Evolutionary conservation across 371 early-diverging fungal genomes (phyloP).

Genomic region (Circinella umbellata): DNA sequence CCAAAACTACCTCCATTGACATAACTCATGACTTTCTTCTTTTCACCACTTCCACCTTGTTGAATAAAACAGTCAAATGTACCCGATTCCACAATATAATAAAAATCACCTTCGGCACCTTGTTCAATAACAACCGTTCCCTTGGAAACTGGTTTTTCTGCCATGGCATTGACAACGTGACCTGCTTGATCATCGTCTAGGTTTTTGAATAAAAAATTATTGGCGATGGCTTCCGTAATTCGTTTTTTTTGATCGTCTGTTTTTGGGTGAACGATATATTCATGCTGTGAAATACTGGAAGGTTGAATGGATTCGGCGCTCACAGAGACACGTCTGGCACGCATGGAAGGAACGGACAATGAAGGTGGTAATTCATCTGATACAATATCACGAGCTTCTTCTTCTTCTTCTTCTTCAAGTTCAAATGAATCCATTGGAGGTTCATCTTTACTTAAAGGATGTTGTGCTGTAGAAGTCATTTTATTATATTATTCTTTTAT

Average conservation of each 20-base stretch:
- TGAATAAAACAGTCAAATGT: constrained; percentile 90
- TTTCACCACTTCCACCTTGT: constrained; percentile 33
- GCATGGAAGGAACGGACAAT: constrained; percentile 67
- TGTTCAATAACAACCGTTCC: constrained; percentile 90
- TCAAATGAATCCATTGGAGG: not conserved
- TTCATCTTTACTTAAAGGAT: constrained; percentile 2
- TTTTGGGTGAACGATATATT: constrained; percentile 88
- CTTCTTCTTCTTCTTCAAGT: constrained; percentile 18
- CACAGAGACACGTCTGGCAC: constrained; percentile 93
- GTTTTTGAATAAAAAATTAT: constrained; percentile 92
- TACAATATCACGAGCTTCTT: constrained; percentile 37
- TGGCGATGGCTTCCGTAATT: constrained; percentile 79
- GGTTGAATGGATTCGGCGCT: constrained; percentile 97
- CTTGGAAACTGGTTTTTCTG: constrained; percentile 77
- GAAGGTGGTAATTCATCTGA: constrained; percentile 27
- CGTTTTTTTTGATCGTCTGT: constrained; percentile 81
- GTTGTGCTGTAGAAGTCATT: constrained; percentile 6
- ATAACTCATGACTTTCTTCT: constrained; percentile 68
- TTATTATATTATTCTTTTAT: too few relatives aligned
- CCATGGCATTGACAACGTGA: constrained; percentile 97
- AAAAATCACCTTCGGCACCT: constrained; percentile 96
- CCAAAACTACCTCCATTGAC: constrained; percentile 81
- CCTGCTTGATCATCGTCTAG: constrained; percentile 95
- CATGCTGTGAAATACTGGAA: constrained; percentile 62
- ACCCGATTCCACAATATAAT: constrained; percentile 97